Base-by-base conservation (phyloP, 2,329 filamentous ascomycete species). In the Sclerotinia subarctica region DNA sequence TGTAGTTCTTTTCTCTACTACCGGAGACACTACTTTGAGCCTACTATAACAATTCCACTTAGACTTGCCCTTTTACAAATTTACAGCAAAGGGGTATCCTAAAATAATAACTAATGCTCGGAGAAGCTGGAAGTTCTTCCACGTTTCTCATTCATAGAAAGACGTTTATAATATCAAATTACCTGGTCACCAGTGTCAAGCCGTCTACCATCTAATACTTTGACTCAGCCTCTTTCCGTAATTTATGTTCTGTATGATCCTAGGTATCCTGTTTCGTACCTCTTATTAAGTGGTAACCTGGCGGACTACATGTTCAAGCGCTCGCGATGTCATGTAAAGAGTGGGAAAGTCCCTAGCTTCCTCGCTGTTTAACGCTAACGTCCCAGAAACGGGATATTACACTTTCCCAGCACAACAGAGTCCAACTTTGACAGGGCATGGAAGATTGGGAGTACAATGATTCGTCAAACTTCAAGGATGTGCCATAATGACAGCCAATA, bases 381-480 rank as follows among this genome's bases (percentile, higher is more conserved):
- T 38, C 47, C 53, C 42, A 26, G 54, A 58, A 46, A 66, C 32
- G 42, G 64, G 49, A 51, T n/a, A 49, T 35, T 66, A 58, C 64
- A 21, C n/a, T 59, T 51, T 47, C 44, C 47, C 11, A 19, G 46
- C 46, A 49, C 10, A 49, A 38, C 13, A 21, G 7, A 19, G 29
- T 62, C 38, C 21, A 17, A 51, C 5, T 26, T 51, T 38, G 13
- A 38, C 44, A 21, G 49, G 58, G 58, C 19, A 51, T 62, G 19
- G 21, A 62, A 62, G 29, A 35, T 49, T 62, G 29, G 21, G 46
- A 62, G 24, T 13, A 32, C 8, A 35, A 35, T 15, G 21, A 57
- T 17, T 29, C 44, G 42, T 35, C 42, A 32, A 47, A 5, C 44
- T 49, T 49, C 54, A 62, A 49, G 44, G 58, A 62, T 62, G 8